Base-by-base conservation (phyloP, 2,329 filamentous ascomycete species). In the Calonectria naviculata region DNA sequence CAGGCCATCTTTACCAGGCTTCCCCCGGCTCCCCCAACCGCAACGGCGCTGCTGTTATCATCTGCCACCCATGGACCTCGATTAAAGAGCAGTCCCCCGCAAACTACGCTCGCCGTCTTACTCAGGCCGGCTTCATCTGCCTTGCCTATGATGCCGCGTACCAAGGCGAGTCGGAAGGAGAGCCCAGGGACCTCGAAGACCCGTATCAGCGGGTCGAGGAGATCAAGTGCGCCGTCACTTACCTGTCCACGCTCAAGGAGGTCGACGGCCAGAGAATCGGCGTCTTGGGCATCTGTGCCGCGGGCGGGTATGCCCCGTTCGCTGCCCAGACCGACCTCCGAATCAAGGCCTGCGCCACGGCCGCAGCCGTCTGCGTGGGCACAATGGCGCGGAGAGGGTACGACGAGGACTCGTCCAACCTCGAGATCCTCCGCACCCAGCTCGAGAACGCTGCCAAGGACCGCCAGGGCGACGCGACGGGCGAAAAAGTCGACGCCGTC, bases 131-230 rank as follows among this genome's bases (percentile, higher is more conserved):
- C 26, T 85, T 84, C 73, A 65, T 75, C 60, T 65, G 73, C n/a
- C 73, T 85, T 3, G 74, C 79, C 19, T 85, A 75, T 66, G 83
- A 85, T 65, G 80, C 83, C 5, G 79, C 79, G 4, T 82, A 83
- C 62, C 82, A 85, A 65, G 84, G 84, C n/a, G 80, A 81, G 49
- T 77, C 70, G 17, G 78, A 68, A 4, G 84, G 84, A 7, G 52
- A 77, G 46, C 78, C 24, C 81, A 49, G 84, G 84, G 62, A 75
- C 41, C 78, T 85, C 5, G 84, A 85, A 74, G 80, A 84, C 63
- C 83, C 83, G 79, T 80, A 82, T 64, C 82, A 85, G 68, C 83
- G 84, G 19, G 80, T 80, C 15, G 80, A 83, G 54, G 84, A 85
- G 60, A 75, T 81, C 66, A 80, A 78, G 49, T 70, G 72, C 44